A percentile compares a stretch with the other conserved stretches of the same genome.
Evolutionary conservation across 2,329 filamentous ascomycete genomes (phyloP).

Genomic region (Fusarium cicatricum): DNA sequence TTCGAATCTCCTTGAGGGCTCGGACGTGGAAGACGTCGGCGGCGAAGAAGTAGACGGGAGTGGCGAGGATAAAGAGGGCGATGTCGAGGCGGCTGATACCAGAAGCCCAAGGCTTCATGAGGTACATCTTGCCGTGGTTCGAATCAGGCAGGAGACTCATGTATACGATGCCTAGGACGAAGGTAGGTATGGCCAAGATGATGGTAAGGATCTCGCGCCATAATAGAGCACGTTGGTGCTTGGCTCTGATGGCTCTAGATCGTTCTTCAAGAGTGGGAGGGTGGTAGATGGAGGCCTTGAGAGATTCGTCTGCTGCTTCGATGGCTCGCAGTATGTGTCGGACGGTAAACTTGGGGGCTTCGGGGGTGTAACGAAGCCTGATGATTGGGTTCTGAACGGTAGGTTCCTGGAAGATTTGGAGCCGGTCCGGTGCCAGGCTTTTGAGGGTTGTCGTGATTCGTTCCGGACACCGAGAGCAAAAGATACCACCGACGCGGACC

Average conservation of each 20-base stretch:
- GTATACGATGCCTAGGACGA: conserved; percentile 87
- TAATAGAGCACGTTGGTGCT: conserved; percentile 74
- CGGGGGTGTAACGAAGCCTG: conserved; percentile 74
- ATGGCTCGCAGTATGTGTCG: conserved; percentile 77
- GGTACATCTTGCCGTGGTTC: conserved; percentile 66
- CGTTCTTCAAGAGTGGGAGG: conserved; percentile 85
- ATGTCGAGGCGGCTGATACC: conserved; percentile 82
- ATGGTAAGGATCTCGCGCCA: conserved; percentile 75
- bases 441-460: conserved; percentile 63
- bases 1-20: conserved; percentile 78
- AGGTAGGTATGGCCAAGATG: conserved; percentile 78
- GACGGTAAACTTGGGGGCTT: conserved; percentile 75
- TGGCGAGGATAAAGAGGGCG: conserved; percentile 81
- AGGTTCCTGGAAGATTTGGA: conserved; percentile 63
- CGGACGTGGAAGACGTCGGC: conserved; percentile 85
- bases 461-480: conserved; percentile 75
- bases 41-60: conserved; percentile 85
- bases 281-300: conserved; percentile 76
- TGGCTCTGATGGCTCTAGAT: conserved; percentile 74
- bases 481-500: conserved; percentile 75
- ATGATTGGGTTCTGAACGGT: conserved; percentile 72
- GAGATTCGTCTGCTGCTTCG: conserved; percentile 68
- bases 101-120: conserved; percentile 75
- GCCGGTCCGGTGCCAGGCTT: conserved; percentile 56
- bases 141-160: conserved; percentile 78